Base-by-base conservation (phyloP, 2,329 filamentous ascomycete genomes). In the Aspergillus oerlinghausenensis region DNA sequence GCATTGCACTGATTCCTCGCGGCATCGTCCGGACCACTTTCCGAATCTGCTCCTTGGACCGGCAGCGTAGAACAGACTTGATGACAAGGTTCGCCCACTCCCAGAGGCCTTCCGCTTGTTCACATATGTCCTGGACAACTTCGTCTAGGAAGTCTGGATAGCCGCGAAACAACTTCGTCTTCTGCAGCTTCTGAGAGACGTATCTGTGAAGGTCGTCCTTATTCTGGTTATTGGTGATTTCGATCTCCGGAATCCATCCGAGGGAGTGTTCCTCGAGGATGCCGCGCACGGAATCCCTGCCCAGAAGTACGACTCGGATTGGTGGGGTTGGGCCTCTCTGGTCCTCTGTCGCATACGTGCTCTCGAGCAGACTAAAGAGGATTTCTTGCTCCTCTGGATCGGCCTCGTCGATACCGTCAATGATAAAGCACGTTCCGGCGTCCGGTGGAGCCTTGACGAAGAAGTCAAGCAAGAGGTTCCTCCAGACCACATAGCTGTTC, bases 1-100 rank as follows among this genome's bases (percentile, higher is more conserved):
- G 55, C 55, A 62, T 59, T 4, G 58, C 58, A 25, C 51, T 58
- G 21, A 63, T 61, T n/a, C 61, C 61, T 21, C 40, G 35, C 0
- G 61, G 61, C 50, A 57, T 55, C 4, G 49, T 54, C 52, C 48
- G 49, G 52, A 63, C 40, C 2, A 47, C 49, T 26, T 58, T 56
- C 3, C 50, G 56, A 11, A 63, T 61, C 51, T 63, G 56, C 45
- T 55, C 55, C 51, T 63, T 61, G 4, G 61, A 55, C 23, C 56
- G 29, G 50, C 61, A 63, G 25, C 55, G 61, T 40, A 56, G 51
- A 3, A 58, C 52, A 7, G 32, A n/a, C 50, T 55, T 56, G 8
- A 60, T 60, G 54, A 58, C 59, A 11, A 60, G 56, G 50, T 60
- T 60, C 3, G 56, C 56, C 59, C 59, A 60, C 53, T 58, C 56